Evolutionary conservation across 2,329 filamentous ascomycete species (phyloP).

Genomic region (Epichloe brachyelytri): DNA sequence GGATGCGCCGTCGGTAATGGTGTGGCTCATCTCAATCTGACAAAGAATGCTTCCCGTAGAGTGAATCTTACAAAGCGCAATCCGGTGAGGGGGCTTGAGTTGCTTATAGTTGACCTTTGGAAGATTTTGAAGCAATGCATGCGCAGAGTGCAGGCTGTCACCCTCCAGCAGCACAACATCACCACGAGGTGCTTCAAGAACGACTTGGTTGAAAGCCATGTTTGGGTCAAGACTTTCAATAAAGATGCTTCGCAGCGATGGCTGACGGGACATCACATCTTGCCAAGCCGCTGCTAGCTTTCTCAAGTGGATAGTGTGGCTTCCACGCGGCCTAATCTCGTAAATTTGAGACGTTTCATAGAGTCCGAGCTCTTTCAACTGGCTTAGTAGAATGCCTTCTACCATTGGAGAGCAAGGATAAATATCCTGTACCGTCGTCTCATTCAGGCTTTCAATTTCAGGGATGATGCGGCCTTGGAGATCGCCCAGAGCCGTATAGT

Average conservation of each 20-base stretch:
- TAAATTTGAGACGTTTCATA: conserved; percentile 11
- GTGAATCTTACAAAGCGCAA: neutral
- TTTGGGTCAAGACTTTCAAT: conserved; percentile 1
- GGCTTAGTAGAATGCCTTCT: conserved; percentile 23
- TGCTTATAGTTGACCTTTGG: neutral
- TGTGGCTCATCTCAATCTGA: conserved; percentile 23
- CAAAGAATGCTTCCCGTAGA: conserved; percentile 9
- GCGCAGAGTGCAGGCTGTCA: neutral
- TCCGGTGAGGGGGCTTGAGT: conserved; percentile 1
- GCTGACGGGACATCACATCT: conserved; percentile 4
- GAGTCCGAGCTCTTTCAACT: conserved; percentile 7
- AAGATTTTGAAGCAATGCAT: neutral
- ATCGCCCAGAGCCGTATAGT: conserved; percentile 16
- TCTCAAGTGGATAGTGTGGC: neutral
- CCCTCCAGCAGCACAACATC: neutral
- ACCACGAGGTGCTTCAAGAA: neutral
- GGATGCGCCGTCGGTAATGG: conserved; percentile 21
- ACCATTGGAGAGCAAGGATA: conserved; percentile 27
- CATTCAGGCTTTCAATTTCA: conserved; percentile 5
- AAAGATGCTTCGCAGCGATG: conserved; percentile 7
- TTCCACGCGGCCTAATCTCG: conserved; percentile 5
- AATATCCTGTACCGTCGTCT: conserved; percentile 18
- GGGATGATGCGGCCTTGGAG: conserved; percentile 12
- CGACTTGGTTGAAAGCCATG: conserved; percentile 4
- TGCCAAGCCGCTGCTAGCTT: conserved; percentile 8